Conservation (phyloP, 2,329 filamentous ascomycete species). For the Zalaria sp. region DNA sequence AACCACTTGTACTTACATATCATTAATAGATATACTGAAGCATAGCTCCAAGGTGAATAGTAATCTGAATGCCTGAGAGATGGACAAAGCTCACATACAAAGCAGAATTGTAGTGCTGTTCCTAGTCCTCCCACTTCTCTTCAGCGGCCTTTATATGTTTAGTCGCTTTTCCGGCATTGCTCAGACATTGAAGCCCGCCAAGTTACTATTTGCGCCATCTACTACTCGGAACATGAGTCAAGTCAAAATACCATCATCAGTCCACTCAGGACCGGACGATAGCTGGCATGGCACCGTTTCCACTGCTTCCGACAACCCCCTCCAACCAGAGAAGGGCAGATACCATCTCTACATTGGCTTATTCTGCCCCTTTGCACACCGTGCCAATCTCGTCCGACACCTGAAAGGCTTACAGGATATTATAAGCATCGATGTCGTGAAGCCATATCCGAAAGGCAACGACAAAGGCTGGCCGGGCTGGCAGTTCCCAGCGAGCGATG, state of each 20-base stretch:
- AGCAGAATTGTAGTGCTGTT: too few species aligned
- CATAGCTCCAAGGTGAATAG: too few species aligned
- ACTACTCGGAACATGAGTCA: neutral
- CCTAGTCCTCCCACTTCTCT: too few species aligned
- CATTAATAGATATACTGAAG: too few species aligned
- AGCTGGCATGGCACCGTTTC: constrained; percentile 38
- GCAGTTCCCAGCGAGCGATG: constrained; percentile 39
- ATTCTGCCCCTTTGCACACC: constrained; percentile 53
- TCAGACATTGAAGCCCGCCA: neutral
- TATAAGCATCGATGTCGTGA: constrained; percentile 44
- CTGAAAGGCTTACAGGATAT: constrained; percentile 42
- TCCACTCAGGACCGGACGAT: constrained; percentile 23
- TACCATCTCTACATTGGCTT: constrained; percentile 46
- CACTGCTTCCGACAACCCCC: constrained; percentile 26
- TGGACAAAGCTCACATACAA: too few species aligned
- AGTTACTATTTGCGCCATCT: neutral
- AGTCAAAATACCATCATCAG: constrained; percentile 9
- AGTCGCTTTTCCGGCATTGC: too few species aligned
- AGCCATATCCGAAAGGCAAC: constrained; percentile 53
- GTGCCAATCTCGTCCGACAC: constrained; percentile 42
- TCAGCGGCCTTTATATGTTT: too few species aligned
- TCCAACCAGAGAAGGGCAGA: constrained; percentile 35
- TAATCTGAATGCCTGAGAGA: too few species aligned
- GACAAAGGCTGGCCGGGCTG: constrained; percentile 49
- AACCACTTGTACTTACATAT: too few species aligned